These are phyloP conservation scores for Rhynchospora pubera DNA, from an alignment of 176 grass and related monocot genomes.

Conservation along the genomic window DNA sequence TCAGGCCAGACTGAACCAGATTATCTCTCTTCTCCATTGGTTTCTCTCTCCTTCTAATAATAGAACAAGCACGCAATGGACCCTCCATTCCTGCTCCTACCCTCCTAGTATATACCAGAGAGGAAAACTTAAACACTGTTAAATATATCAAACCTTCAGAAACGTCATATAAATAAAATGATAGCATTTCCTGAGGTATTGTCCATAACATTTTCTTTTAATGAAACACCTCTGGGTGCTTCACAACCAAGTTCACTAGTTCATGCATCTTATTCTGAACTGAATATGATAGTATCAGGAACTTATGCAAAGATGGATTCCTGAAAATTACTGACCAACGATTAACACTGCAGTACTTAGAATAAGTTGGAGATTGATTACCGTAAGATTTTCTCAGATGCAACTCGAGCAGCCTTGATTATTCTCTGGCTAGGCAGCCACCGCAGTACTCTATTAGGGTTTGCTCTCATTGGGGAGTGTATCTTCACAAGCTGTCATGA, in stretches of 20 bases:
- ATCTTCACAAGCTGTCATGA: conserved; percentile 81
- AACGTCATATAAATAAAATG: neutral
- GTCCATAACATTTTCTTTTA: neutral
- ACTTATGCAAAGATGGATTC: neutral
- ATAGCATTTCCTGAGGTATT: neutral
- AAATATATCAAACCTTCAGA: neutral
- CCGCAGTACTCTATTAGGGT: conserved; percentile 56
- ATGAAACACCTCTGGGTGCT: neutral
- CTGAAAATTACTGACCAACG: neutral
- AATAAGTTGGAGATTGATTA: conserved; percentile 28
- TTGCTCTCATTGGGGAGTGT: conserved; percentile 77
- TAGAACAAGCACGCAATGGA: conserved; percentile 45
- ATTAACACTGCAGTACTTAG: neutral
- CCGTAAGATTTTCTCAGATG: conserved; percentile 81
- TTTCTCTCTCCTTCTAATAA: conserved; percentile 54
- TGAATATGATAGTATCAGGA: neutral
- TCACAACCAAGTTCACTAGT: neutral
- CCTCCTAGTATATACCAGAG: conserved; percentile 39
- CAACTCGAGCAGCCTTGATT: conserved; percentile 60
- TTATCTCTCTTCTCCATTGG: conserved; percentile 31
- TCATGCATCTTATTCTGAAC: neutral
- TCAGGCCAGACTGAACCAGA: conserved; percentile 29
- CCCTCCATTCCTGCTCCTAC: conserved; percentile 48
- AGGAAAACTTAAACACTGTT: neutral
- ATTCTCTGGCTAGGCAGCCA: conserved; percentile 53